Conservation (phyloP, 2,329 filamentous ascomycete genomes). For the Domatiomyces catenatus region DNA sequence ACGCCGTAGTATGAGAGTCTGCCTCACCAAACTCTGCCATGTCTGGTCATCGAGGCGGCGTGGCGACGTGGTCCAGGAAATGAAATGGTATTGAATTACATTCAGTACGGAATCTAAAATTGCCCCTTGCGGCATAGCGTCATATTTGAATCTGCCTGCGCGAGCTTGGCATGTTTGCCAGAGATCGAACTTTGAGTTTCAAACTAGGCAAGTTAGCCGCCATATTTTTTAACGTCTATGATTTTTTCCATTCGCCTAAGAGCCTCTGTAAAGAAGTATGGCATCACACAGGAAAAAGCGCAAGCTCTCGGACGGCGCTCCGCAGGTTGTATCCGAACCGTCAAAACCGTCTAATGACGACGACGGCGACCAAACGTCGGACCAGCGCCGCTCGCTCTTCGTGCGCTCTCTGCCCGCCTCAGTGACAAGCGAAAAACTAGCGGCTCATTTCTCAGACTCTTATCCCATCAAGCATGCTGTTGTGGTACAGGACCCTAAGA, state of each 20-base stretch:
- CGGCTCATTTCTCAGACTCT: conserved; percentile 81
- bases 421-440: conserved; percentile 67
- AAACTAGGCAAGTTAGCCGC: background rate
- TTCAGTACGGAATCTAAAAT: background rate
- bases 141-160: too few relatives aligned
- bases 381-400: conserved; percentile 57
- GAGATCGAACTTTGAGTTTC: background rate
- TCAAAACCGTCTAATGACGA: background rate
- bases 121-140: too few relatives aligned
- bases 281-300: conserved; percentile 24
- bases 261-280: conserved; percentile 14
- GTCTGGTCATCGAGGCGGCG: background rate
- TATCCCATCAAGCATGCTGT: conserved; percentile 92
- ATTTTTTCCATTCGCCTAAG: background rate
- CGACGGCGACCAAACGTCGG: background rate
- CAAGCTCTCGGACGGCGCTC: conserved; percentile 19
- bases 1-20: conserved; percentile 25
- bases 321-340: conserved; percentile 3
- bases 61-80: background rate
- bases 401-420: conserved; percentile 68
- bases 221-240: background rate
- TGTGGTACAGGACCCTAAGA: conserved; percentile 73
- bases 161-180: too few relatives aligned
- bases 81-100: background rate
- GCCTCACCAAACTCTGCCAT: conserved; percentile 36